Conservation (phyloP, 352 stramenopile genomes). For the Pythium volutum region DNA sequence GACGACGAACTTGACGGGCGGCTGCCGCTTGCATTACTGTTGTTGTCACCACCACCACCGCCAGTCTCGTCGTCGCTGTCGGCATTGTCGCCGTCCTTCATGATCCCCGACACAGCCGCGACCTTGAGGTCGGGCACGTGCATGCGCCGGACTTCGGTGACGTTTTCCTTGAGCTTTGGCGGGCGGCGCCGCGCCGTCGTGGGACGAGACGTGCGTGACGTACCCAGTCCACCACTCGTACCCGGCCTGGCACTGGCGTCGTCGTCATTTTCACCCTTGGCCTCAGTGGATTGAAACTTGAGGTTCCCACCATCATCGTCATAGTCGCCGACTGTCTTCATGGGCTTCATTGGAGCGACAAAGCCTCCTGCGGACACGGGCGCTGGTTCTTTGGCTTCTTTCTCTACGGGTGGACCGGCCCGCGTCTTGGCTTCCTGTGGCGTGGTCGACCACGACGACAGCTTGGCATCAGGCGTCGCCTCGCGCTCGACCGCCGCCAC, state of each 20-base stretch:
- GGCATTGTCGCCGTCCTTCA: constrained; percentile 80
- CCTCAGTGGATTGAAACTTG: constrained; percentile 34
- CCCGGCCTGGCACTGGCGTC: constrained; percentile 29
- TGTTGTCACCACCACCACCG: constrained; percentile 32
- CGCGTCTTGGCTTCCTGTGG: constrained; percentile 54
- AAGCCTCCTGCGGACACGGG: constrained; percentile 42
- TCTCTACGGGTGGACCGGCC: constrained; percentile 1
- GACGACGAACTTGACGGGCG: constrained; percentile 21
- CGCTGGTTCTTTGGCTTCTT: constrained; percentile 36
- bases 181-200: constrained; percentile 84
- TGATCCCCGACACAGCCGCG: constrained; percentile 62
- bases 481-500: constrained; percentile 37
- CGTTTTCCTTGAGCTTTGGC: constrained; percentile 87
- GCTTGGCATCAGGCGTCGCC: constrained; percentile 46
- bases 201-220: constrained; percentile 66
- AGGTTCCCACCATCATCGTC: constrained; percentile 52
- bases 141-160: constrained; percentile 67
- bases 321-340: constrained; percentile 41
- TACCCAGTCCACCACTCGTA: constrained; percentile 51
- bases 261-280: constrained; percentile 39
- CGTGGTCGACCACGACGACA: constrained; percentile 52
- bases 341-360: constrained; percentile 46
- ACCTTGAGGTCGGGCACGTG: constrained; percentile 82
- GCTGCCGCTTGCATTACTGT: constrained; percentile 29
- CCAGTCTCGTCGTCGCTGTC: constrained; percentile 76